Base-by-base conservation (phyloP, 2,329 filamentous ascomycete genomes). In the Claviceps humidiphila region DNA sequence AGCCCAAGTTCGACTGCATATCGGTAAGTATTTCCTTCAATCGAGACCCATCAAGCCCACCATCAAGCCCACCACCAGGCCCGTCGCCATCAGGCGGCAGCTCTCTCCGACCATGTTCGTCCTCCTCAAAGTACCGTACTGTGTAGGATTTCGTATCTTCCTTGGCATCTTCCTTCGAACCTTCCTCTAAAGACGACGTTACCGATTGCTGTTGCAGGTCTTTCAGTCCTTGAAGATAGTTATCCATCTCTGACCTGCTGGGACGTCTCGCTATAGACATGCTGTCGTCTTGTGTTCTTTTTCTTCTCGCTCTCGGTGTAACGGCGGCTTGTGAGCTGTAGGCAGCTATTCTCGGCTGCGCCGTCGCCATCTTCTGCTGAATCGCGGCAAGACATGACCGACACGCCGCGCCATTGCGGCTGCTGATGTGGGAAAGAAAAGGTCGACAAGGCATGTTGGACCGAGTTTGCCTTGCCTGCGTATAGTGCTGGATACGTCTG, bases 71-170 rank as follows among this genome's bases (percentile, higher is more conserved):
- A n/a, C 66, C 60, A 75, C 51, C 0, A 70, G 68, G 22, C 67
- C 60, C 68, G n/a, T 70, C 63, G 47, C 70, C 63, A 53, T 65
- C 58, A 9, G 58, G 56, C 9, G 58, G 56, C 17, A 77, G 61
- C 56, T 69, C 67, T 16, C 62, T 67, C 13, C 73, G 58, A 7
- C 60, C 58, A 34, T 62, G 57, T 3, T 66, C 64, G 14, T 68
- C 67, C 58, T 77, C 71, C 51, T 79, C 74, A 55, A 75, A 79
- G 58, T 69, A 77, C 8, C 70, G 68, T 11, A 77, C 66, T 2
- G 65, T 63, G 39, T 64, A 66, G 16, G 60, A 54, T 5, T 55
- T 51, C n/a, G 50, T 55, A 2, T 50, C 30, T 11, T 60, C 54
- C 5, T 55, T 51, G n/a, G 49, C 53, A 1, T 50, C 40, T 6